These are phyloP conservation scores for Cyclotella sp. DNA, from an alignment of 108 stramenopile species.

Conservation along the genomic window DNA sequence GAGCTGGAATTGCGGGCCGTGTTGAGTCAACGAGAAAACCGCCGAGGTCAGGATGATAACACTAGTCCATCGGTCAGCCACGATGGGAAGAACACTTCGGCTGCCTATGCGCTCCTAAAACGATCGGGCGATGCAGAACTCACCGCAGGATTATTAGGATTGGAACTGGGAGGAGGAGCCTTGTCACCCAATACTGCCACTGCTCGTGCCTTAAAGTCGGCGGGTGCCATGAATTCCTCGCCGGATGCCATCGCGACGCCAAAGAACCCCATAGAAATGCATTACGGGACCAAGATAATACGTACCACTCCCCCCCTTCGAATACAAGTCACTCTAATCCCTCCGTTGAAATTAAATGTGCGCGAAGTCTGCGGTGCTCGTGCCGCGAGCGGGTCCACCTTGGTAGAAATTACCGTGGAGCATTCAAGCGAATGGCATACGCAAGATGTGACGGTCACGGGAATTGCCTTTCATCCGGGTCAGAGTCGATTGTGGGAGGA, in stretches of 20 bases:
- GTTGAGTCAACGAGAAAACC: conserved; percentile 24
- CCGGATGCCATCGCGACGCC: neutral
- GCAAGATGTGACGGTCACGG: conserved; percentile 72
- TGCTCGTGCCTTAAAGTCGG: neutral
- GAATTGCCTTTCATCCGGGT: conserved; percentile 85
- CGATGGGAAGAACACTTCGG: neutral
- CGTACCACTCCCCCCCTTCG: conserved; percentile 37
- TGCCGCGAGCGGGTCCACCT: conserved; percentile 62
- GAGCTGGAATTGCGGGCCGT: conserved; percentile 33
- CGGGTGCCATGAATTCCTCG: neutral
- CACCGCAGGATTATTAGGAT: conserved; percentile 30
- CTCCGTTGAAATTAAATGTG: conserved; percentile 32
- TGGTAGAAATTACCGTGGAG: conserved; percentile 73
- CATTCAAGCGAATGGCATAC: conserved; percentile 73
- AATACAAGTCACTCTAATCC: conserved; percentile 34
- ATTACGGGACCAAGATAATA: conserved; percentile 36
- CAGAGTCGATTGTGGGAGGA: conserved; percentile 60
- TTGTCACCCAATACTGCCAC: conserved; percentile 4
- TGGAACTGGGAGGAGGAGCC: conserved; percentile 34
- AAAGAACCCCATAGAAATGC: conserved; percentile 25
- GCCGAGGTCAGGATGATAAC: neutral
- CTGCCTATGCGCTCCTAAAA: conserved; percentile 13
- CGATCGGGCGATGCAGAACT: conserved; percentile 7
- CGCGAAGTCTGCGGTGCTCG: conserved; percentile 54
- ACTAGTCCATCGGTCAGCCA: neutral